These are phyloP conservation scores for Epicoccum sorghinum DNA, from an alignment of 2,329 filamentous ascomycete genomes.

Conservation along the genomic window DNA sequence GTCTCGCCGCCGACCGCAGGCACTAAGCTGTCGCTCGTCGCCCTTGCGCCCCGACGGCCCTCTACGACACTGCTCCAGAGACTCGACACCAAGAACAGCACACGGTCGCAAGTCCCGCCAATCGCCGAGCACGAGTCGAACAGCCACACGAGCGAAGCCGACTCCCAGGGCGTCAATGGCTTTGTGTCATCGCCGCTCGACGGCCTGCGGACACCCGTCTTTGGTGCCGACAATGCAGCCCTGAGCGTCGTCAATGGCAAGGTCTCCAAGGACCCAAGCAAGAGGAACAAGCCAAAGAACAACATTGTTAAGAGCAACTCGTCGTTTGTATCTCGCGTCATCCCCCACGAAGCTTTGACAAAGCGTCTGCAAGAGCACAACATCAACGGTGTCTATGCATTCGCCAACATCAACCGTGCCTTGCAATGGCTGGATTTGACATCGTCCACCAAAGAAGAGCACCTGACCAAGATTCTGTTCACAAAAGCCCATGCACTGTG, in stretches of 20 bases:
- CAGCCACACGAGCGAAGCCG: slow-evolving; percentile 53
- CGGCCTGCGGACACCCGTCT: slow-evolving; percentile 63
- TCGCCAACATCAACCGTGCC: slow-evolving; percentile 93
- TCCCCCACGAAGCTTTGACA: slow-evolving; percentile 79
- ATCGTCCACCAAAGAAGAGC: slow-evolving; percentile 79
- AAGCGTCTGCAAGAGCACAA: slow-evolving; percentile 82
- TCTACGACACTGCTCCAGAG: slow-evolving; percentile 52
- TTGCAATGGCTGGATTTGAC: slow-evolving; percentile 96
- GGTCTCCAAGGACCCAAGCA: slow-evolving; percentile 69
- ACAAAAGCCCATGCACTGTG: slow-evolving; percentile 95
- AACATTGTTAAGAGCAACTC: slow-evolving; percentile 99
- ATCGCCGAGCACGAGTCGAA: slow-evolving; percentile 55
- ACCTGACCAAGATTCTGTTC: slow-evolving; percentile 93
- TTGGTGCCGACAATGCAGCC: slow-evolving; percentile 84
- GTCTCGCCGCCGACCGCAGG: slow-evolving; percentile 83
- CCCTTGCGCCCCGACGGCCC: slow-evolving; percentile 63
- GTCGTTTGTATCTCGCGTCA: slow-evolving; percentile 95
- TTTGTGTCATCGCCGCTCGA: slow-evolving; percentile 37
- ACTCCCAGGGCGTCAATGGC: slow-evolving; percentile 51
- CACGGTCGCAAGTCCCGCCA: slow-evolving; percentile 49
- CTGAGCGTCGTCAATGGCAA: slow-evolving; percentile 67
- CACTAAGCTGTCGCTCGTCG: slow-evolving; percentile 81
- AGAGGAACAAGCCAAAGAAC: slow-evolving; percentile 93
- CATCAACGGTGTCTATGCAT: slow-evolving; percentile 81
- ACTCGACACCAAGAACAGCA: slow-evolving; percentile 50